phyloP scores from a whole-genome alignment of 352 stramenopile genomes.

The Pythium rhizo-oryzae region DNA sequence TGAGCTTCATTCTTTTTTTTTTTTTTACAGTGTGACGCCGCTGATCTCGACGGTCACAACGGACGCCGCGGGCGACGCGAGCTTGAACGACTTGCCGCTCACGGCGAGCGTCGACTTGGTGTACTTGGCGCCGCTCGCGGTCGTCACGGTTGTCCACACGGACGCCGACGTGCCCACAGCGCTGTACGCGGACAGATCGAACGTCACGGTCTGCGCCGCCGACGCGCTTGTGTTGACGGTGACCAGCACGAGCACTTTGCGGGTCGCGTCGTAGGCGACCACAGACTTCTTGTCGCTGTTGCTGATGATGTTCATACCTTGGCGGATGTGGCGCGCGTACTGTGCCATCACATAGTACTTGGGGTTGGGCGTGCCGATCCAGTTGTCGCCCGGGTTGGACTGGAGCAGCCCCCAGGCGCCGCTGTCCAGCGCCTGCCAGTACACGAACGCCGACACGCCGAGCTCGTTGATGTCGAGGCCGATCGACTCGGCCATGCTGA shows the following conservation, averaged over 20 bases:
- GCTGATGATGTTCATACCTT: constrained; percentile 52
- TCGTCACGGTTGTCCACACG: constrained; percentile 56
- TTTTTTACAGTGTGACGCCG: constrained; percentile 26
- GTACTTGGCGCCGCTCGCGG: constrained; percentile 35
- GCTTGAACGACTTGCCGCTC: constrained; percentile 34
- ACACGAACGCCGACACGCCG: constrained; percentile 60
- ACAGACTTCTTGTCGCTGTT: constrained; percentile 49
- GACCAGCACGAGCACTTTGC: constrained; percentile 47
- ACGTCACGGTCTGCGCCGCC: constrained; percentile 35
- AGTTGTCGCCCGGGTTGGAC: constrained; percentile 40
- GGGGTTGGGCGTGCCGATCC: constrained; percentile 39
- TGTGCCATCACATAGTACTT: constrained; percentile 67
- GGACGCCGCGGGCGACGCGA: constrained; percentile 35
- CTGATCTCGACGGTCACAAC: constrained; percentile 53
- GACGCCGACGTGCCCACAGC: constrained; percentile 31
- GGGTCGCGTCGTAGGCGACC: constrained; percentile 39
- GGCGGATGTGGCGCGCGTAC: constrained; percentile 65
- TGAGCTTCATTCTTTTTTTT: background rate
- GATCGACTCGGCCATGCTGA: constrained; percentile 54
- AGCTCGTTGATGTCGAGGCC: constrained; percentile 62
- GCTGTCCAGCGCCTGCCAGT: constrained; percentile 62
- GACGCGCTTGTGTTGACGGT: constrained; percentile 44
- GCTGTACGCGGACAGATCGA: constrained; percentile 43
- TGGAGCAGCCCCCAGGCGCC: constrained; percentile 59
- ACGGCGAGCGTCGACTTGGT: constrained; percentile 31